phyloP scores from a whole-genome alignment of 176 grass and related monocot genomes.

The Chrysopogon serrulatus region DNA sequence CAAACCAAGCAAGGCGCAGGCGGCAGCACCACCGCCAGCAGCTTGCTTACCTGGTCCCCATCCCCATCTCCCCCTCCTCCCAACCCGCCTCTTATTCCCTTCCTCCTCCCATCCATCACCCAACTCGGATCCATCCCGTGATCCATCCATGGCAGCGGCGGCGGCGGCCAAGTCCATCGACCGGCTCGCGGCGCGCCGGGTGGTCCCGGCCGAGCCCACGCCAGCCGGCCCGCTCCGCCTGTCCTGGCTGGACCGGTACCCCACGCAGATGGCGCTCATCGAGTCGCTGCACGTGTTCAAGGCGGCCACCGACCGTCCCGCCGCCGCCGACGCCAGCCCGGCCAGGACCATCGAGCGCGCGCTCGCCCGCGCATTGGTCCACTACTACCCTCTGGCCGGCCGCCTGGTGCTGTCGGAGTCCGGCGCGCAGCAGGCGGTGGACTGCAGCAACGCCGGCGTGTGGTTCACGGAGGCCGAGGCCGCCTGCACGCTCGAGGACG shows the following conservation, averaged over 20 bases:
- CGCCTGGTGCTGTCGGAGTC: constrained; percentile 39
- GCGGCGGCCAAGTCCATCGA: constrained; percentile 29
- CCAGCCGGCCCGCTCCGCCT: constrained; percentile 37
- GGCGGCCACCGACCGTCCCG: not conserved
- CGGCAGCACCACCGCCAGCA: too few relatives aligned
- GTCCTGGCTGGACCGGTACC: constrained; percentile 92
- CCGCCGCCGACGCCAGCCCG: constrained; percentile 11
- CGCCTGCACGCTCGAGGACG: constrained; percentile 42
- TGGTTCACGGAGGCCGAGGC: constrained; percentile 70
- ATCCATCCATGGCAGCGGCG: not conserved
- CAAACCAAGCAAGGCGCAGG: not conserved
- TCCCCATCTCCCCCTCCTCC: not conserved
- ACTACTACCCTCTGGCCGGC: constrained; percentile 73
- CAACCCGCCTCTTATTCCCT: not conserved
- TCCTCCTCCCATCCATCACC: not conserved
- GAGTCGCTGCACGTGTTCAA: constrained; percentile 93
- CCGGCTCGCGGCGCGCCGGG: constrained; percentile 30
- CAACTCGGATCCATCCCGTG: not conserved
- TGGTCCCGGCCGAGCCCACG: constrained; percentile 48
- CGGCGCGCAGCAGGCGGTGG: constrained; percentile 59
- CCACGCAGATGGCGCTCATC: constrained; percentile 87
- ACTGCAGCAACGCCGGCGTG: constrained; percentile 57
- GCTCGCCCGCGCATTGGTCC: constrained; percentile 49
- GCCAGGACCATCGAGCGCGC: constrained; percentile 41
- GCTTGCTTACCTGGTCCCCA: not conserved